These are phyloP conservation scores for Plantago lanceolata DNA, from an alignment of 305 asterid genomes.

Conservation along the genomic window DNA sequence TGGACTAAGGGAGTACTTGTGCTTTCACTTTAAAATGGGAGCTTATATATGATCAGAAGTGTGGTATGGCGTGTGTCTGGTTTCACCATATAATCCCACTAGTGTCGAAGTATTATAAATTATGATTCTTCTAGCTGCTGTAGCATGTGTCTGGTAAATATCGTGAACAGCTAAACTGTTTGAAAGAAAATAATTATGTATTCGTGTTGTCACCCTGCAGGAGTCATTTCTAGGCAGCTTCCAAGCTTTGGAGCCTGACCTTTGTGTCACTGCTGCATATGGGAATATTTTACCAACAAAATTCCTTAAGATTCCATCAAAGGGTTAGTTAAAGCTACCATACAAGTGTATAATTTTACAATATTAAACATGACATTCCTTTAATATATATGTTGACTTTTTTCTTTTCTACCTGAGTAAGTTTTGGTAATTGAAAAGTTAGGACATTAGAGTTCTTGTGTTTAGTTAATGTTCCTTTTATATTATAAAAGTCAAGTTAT, in stretches of 20 bases:
- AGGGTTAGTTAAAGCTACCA: constrained; percentile 52
- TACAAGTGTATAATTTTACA: not conserved
- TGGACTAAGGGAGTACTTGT: not conserved
- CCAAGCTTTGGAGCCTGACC: constrained; percentile 77
- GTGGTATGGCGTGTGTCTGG: no score
- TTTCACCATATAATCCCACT: no score
- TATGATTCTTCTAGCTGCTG: constrained; percentile 16
- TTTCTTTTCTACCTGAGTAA: constrained; percentile 4
- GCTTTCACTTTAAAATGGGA: not conserved
- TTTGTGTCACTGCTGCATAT: constrained; percentile 93
- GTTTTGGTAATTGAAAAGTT: constrained; percentile 6
- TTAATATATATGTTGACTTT: not conserved
- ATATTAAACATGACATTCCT: not conserved
- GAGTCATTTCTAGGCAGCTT: constrained; percentile 63
- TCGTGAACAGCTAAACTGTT: not conserved
- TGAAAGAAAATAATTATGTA: not conserved
- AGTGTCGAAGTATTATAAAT: no score
- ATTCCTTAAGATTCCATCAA: constrained; percentile 75
- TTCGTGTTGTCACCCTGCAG: constrained; percentile 37
- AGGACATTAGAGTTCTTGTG: no score
- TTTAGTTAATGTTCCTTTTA: not conserved
- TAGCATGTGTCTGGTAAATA: not conserved
- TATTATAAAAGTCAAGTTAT: not conserved
- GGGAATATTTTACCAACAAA: constrained; percentile 87
- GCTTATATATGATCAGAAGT: not conserved